Conservation (phyloP, 2,329 filamentous ascomycete species). For the Sphaerulina vaccinii region DNA sequence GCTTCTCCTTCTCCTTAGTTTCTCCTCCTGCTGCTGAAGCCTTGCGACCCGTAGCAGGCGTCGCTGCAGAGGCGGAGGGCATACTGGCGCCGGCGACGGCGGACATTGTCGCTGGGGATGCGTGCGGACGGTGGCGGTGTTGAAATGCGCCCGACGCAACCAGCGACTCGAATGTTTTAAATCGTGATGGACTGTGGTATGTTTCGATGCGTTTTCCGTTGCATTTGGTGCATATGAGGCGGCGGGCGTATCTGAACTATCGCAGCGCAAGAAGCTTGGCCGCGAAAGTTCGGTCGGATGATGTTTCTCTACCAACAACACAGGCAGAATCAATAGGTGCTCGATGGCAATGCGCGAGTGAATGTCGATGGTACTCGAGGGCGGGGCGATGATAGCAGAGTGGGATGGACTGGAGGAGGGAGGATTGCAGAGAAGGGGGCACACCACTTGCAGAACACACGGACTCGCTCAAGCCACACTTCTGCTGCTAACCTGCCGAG, state of each 20-base stretch:
- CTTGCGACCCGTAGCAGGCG: slow-evolving; percentile 53
- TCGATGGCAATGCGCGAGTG: not conserved
- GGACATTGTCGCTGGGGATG: slow-evolving; percentile 54
- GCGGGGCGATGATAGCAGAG: not conserved
- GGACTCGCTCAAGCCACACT: not conserved
- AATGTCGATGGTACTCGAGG: not conserved
- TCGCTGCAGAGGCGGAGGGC: slow-evolving; percentile 58
- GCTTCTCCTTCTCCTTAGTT: slow-evolving; percentile 65
- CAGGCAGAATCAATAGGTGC: not conserved
- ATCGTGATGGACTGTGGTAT: slow-evolving; percentile 18
- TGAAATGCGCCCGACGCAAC: slow-evolving; percentile 22
- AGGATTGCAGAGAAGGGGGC: not conserved
- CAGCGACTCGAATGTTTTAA: slow-evolving; percentile 29
- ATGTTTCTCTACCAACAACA: not conserved
- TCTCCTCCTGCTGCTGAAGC: slow-evolving; percentile 24
- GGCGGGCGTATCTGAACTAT: not conserved
- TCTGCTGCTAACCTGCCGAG: not conserved
- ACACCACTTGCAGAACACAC: not conserved
- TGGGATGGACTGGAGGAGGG: not conserved
- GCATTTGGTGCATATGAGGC: not conserved
- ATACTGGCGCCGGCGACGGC: slow-evolving; percentile 55
- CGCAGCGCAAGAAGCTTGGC: not conserved
- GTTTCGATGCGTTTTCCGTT: slow-evolving; percentile 7
- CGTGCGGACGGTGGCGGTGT: slow-evolving; percentile 14
- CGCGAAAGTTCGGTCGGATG: not conserved